Evolutionary conservation across 768 basidiomycete genomes (phyloP).

Genomic region (Flagelloscypha sp.): DNA sequence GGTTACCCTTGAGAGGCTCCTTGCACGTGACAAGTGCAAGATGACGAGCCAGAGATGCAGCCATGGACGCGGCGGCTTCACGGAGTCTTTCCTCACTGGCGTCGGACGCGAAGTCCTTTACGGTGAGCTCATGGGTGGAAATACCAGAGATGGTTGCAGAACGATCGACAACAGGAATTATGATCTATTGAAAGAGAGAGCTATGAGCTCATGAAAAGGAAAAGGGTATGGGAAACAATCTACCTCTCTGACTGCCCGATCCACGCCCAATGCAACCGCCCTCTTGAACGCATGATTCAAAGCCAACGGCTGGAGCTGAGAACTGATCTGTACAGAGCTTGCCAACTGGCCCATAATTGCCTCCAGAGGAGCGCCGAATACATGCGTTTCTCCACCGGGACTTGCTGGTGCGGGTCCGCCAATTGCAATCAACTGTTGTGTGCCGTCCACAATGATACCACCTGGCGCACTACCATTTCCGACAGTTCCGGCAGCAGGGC

Average conservation of each 20-base stretch:
- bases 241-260: constrained; percentile 92
- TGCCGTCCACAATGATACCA: too few species aligned
- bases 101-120: constrained; percentile 94
- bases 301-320: constrained; percentile 66
- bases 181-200: constrained; percentile 48
- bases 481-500: constrained; percentile 27
- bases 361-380: constrained; percentile 77
- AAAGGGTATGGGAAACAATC: constrained; percentile 10
- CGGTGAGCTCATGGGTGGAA: constrained; percentile 89
- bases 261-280: constrained; percentile 83
- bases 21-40: constrained; percentile 97
- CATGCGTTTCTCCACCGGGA: too few species aligned
- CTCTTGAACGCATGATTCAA: constrained; percentile 82
- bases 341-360: constrained; percentile 65
- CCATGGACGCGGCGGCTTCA: constrained; percentile 91
- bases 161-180: constrained; percentile 93
- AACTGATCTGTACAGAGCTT: constrained; percentile 66
- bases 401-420: too few species aligned
- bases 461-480: constrained; percentile 11
- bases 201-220: too few species aligned
- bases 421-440: too few species aligned
- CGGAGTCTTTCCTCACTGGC: constrained; percentile 84
- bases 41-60: constrained; percentile 92
- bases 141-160: constrained; percentile 98
- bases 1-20: constrained; percentile 89